Conservation (phyloP, 2,329 filamentous ascomycete genomes). For the Macrophomina tecta region DNA sequence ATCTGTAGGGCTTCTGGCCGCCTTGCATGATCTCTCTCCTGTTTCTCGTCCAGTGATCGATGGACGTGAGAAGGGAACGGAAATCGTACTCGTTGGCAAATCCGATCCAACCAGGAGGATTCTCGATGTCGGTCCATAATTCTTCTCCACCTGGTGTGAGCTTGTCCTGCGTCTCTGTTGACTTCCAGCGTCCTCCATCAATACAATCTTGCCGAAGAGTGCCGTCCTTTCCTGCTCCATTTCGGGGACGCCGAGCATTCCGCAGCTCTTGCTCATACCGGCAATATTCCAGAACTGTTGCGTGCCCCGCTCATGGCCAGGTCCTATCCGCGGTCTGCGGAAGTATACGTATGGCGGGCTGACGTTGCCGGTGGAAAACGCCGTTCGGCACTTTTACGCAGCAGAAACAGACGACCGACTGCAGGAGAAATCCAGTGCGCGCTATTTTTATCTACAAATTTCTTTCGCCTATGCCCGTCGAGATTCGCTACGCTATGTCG, state of each 20-base stretch:
- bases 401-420: background rate
- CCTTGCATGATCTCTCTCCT: background rate
- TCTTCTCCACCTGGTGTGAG: slow-evolving; percentile 8
- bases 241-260: slow-evolving; percentile 12
- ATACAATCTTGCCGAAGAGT: background rate
- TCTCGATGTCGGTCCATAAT: slow-evolving; percentile 1
- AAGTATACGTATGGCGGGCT: background rate
- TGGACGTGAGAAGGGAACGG: background rate
- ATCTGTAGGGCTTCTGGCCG: background rate
- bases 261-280: background rate
- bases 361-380: background rate
- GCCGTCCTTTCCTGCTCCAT: background rate
- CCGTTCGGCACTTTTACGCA: slow-evolving; percentile 20
- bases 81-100: background rate
- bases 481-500: background rate
- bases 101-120: background rate
- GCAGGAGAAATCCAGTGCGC: background rate
- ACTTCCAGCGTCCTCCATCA: background rate
- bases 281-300: background rate
- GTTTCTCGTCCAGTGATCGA: background rate
- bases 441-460: slow-evolving; percentile 4
- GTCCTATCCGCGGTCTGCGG: background rate
- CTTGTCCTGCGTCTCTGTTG: slow-evolving; percentile 1
- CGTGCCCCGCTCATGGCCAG: slow-evolving; percentile 14
- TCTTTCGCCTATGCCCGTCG: background rate